phyloP scores from a whole-genome alignment of 2,329 filamentous ascomycete species.

The Cladosporium sp. region DNA sequence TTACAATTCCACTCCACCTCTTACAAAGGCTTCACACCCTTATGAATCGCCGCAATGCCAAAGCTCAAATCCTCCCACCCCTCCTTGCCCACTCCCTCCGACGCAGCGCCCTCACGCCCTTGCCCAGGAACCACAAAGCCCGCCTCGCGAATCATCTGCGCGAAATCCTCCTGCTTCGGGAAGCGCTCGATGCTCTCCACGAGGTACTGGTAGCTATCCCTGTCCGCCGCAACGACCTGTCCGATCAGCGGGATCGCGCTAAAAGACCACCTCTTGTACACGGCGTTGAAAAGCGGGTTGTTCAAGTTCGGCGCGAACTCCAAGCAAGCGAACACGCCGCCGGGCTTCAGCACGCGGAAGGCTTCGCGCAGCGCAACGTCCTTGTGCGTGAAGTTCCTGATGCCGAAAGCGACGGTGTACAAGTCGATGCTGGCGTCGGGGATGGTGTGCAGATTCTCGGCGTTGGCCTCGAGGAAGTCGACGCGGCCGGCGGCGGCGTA shows the following conservation, averaged over 20 bases:
- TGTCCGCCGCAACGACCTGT: slow-evolving; percentile 88
- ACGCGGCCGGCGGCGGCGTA: slow-evolving; percentile 58
- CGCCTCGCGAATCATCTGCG: slow-evolving; percentile 76
- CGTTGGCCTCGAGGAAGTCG: slow-evolving; percentile 87
- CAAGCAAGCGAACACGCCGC: slow-evolving; percentile 92
- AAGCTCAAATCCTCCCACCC: slow-evolving; percentile 86
- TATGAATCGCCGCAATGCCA: slow-evolving; percentile 94
- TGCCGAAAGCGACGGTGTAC: slow-evolving; percentile 97
- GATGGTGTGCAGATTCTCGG: slow-evolving; percentile 70
- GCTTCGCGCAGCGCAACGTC: slow-evolving; percentile 79
- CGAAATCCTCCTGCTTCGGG: slow-evolving; percentile 81
- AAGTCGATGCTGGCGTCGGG: slow-evolving; percentile 76
- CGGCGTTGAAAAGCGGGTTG: slow-evolving; percentile 72
- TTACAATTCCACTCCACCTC: background rate
- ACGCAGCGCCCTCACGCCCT: slow-evolving; percentile 20
- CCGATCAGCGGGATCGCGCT: slow-evolving; percentile 91
- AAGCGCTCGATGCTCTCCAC: slow-evolving; percentile 97
- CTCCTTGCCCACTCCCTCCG: slow-evolving; percentile 39
- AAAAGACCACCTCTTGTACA: slow-evolving; percentile 97
- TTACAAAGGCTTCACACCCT: slow-evolving; percentile 78
- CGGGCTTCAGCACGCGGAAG: slow-evolving; percentile 84
- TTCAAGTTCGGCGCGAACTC: slow-evolving; percentile 84
- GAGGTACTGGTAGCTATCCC: slow-evolving; percentile 96
- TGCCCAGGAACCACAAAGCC: slow-evolving; percentile 73
- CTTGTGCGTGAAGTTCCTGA: slow-evolving; percentile 95